These are phyloP conservation scores for Ceratocystis eucalypticola DNA, from an alignment of 2,329 filamentous ascomycete species.

Conservation along the genomic window DNA sequence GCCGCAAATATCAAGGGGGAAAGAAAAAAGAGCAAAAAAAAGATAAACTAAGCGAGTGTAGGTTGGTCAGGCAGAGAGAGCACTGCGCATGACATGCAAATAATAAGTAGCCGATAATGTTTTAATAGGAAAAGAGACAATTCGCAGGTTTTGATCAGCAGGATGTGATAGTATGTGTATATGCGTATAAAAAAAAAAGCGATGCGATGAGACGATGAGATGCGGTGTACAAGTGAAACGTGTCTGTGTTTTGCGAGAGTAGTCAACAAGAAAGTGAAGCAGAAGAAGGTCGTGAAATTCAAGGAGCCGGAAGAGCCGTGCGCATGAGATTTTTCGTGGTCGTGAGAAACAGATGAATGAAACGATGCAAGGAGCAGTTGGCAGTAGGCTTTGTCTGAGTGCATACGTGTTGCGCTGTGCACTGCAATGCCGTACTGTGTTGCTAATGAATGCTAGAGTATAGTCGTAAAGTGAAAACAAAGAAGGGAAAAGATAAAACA, in stretches of 20 bases:
- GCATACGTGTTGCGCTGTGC: neutral
- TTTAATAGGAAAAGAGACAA: neutral
- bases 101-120: neutral
- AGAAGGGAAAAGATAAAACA: neutral
- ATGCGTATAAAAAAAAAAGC: neutral
- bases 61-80: neutral
- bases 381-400: too few relatives aligned
- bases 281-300: neutral
- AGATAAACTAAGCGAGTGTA: neutral
- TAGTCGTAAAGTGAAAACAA: slow-evolving; percentile 1
- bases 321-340: neutral
- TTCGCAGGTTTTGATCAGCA: neutral
- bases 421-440: neutral
- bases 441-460: neutral
- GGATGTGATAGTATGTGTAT: neutral
- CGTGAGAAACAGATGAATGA: neutral
- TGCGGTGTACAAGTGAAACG: neutral
- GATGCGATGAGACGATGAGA: neutral
- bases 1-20: neutral
- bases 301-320: neutral
- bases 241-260: neutral
- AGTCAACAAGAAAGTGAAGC: neutral
- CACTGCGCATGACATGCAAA: slow-evolving; percentile 1
- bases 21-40: neutral
- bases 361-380: neutral